phyloP scores from a whole-genome alignment of 371 early-diverging fungal genomes.

The Quaeritorhiza haematococci region DNA sequence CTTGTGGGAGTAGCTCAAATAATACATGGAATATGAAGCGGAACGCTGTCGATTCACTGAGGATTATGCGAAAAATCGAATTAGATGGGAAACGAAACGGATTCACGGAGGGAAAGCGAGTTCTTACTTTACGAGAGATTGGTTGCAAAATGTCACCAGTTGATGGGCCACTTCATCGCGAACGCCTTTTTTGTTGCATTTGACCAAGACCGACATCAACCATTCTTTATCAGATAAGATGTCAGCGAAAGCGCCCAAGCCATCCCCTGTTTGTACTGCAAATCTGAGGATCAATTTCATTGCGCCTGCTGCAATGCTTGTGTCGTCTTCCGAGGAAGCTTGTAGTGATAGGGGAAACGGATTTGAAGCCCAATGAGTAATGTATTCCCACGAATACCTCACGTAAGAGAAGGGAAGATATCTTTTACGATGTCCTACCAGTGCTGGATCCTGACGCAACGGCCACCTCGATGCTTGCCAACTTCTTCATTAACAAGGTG shows the following conservation, averaged over 20 bases:
- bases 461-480: too few relatives aligned
- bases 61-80: neutral
- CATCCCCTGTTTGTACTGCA: neutral
- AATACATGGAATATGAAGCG: constrained; percentile 29
- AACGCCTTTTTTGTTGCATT: neutral
- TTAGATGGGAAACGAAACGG: neutral
- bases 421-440: too few relatives aligned
- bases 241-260: too few relatives aligned
- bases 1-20: constrained; percentile 31
- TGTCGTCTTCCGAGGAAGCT: neutral
- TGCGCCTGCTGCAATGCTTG: neutral
- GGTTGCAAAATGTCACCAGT: neutral
- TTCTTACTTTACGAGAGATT: neutral
- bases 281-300: neutral
- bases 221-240: neutral
- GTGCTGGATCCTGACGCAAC: too few relatives aligned
- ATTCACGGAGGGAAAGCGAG: neutral
- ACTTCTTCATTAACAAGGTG: too few relatives aligned
- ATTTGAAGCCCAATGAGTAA: neutral
- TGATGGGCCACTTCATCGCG: neutral
- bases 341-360: neutral
- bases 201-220: neutral
- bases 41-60: constrained; percentile 12
- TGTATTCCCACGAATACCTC: too few relatives aligned
- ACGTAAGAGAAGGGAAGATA: too few relatives aligned